phyloP scores from a whole-genome alignment of 1,284 basidiomycete genomes.

The Ustanciosporium gigantosporum region DNA sequence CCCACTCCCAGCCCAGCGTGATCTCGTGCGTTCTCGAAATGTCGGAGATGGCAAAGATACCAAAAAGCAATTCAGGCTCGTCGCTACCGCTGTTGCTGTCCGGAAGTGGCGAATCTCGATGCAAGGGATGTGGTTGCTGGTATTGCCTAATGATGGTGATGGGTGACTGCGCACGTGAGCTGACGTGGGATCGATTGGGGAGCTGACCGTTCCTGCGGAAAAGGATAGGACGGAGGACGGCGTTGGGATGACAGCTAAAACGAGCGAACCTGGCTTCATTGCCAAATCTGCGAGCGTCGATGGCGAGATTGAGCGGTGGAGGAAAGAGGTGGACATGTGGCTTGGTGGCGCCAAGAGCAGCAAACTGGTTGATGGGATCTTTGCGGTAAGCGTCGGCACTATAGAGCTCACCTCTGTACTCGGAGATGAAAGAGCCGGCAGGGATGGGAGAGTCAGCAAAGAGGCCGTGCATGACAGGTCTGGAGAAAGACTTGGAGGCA shows the following conservation, averaged over 20 bases:
- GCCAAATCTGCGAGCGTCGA: conserved; percentile 82
- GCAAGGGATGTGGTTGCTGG: too few species aligned
- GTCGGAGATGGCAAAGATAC: conserved; percentile 78
- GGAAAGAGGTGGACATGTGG: conserved; percentile 78
- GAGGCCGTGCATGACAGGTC: conserved; percentile 62
- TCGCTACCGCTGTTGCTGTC: conserved; percentile 37
- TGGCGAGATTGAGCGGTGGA: conserved; percentile 75
- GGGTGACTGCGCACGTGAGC: conserved; percentile 23
- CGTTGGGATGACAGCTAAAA: conserved; percentile 86
- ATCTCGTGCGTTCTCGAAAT: conserved; percentile 82
- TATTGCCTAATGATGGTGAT: not conserved
- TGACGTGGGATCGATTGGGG: conserved; percentile 20
- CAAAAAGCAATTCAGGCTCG: conserved; percentile 71
- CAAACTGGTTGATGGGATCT: conserved; percentile 67
- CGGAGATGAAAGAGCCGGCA: conserved; percentile 61
- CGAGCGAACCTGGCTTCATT: conserved; percentile 75
- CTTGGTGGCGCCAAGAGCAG: conserved; percentile 65
- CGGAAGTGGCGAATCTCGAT: not conserved
- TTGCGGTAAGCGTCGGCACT: conserved; percentile 58
- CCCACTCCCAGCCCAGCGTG: conserved; percentile 93
- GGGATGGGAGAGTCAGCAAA: conserved; percentile 61
- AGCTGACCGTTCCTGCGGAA: conserved; percentile 61
- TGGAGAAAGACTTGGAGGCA: conserved; percentile 62
- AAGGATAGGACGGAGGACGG: conserved; percentile 77
- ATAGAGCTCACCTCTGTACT: conserved; percentile 60